These are phyloP conservation scores for Solanum sejunctum DNA, from an alignment of 257 asterid genomes.

Conservation along the genomic window DNA sequence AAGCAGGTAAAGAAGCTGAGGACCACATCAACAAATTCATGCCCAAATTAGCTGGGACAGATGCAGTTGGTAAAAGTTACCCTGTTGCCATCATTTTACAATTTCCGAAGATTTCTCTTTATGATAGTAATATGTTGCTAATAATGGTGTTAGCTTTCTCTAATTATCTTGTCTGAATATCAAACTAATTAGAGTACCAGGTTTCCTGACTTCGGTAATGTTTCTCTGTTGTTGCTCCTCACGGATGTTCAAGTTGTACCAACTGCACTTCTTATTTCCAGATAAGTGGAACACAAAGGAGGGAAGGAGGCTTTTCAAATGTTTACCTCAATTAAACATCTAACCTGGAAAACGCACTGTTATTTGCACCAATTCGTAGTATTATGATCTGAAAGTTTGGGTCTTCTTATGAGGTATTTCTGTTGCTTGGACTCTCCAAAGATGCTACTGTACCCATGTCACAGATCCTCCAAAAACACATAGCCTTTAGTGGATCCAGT, in stretches of 20 bases:
- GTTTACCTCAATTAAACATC: not conserved
- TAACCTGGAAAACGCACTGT: not conserved
- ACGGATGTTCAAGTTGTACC: not conserved
- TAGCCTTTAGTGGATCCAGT: not conserved
- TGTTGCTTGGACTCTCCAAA: not conserved
- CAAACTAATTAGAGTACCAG: not conserved
- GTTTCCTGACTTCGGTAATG: not conserved
- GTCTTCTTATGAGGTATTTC: not conserved
- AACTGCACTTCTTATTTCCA: not conserved
- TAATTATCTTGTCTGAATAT: not conserved
- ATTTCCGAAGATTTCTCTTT: not conserved
- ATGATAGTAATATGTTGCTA: not conserved
- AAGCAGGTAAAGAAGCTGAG: constrained; percentile 85
- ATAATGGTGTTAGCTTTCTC: not conserved
- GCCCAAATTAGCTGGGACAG: constrained; percentile 89
- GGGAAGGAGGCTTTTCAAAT: not conserved
- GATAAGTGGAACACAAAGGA: not conserved
- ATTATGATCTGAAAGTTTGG: not conserved
- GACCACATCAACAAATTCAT: constrained; percentile 81
- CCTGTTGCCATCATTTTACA: not conserved
- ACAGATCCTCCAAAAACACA: not conserved
- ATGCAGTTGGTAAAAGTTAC: constrained; percentile 69
- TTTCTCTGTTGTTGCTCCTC: not conserved
- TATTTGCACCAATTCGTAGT: not conserved
- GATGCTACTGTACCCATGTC: not conserved